A percentile compares a stretch with the other conserved stretches of the same genome.
Conservation (phyloP, 225 moss, liverwort and hornwort species). For the Sphagnum contortum region DNA sequence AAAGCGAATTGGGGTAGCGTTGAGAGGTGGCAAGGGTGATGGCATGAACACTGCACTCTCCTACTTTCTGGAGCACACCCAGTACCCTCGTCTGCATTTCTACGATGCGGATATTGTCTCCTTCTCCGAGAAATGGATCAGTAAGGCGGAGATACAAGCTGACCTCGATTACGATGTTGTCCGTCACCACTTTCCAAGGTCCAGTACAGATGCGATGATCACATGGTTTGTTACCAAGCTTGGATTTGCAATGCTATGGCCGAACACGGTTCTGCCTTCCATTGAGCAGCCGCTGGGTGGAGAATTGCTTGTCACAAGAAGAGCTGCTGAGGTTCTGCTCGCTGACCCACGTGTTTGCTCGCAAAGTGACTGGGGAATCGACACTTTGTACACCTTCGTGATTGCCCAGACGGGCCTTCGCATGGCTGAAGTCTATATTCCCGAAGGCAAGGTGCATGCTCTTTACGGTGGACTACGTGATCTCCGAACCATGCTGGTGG, state of each 20-base stretch:
- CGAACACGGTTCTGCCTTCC: conserved; percentile 19
- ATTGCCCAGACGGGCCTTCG: conserved; percentile 22
- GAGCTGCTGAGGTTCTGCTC: conserved; percentile 21
- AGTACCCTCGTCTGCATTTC: conserved; percentile 29
- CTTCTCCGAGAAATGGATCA: conserved; percentile 36
- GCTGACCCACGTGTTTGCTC: conserved; percentile 28
- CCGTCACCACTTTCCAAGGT: conserved; percentile 39
- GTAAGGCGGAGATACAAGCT: conserved; percentile 35
- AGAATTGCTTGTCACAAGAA: conserved; percentile 27
- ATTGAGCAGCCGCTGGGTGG: conserved; percentile 45
- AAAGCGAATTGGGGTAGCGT: conserved; percentile 16
- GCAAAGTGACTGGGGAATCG: conserved; percentile 45
- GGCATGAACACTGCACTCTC: conserved; percentile 44
- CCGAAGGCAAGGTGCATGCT: conserved; percentile 38
- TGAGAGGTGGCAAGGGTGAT: conserved; percentile 40
- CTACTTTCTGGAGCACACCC: conserved; percentile 22
- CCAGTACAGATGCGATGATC: conserved; percentile 46
- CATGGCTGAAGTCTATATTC: conserved; percentile 36
- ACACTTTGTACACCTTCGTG: conserved; percentile 39
- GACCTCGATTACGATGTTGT: conserved; percentile 37
- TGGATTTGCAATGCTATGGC: conserved; percentile 40
- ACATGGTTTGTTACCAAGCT: conserved; percentile 46
- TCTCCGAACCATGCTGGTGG: conserved; percentile 36
- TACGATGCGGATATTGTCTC: conserved; percentile 42
- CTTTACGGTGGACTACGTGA: conserved; percentile 34